A percentile compares a stretch with the other conserved stretches of the same genome.
Evolutionary conservation across 331 rosid genomes (phyloP).

Genomic region (Cydonia oblonga): DNA sequence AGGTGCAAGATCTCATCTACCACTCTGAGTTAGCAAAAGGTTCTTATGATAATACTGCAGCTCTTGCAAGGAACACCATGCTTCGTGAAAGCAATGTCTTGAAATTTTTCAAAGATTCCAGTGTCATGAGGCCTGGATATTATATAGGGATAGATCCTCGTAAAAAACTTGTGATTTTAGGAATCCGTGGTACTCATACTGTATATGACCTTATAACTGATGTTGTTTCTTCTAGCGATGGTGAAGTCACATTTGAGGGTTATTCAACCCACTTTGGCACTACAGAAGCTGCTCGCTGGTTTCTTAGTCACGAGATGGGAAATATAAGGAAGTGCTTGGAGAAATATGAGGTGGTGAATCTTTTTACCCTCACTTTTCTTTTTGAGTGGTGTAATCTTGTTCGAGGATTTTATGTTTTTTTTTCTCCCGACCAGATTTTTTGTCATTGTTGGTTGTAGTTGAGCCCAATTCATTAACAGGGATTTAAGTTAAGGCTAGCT

Average conservation of each 20-base stretch:
- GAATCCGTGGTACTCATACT: conserved; percentile 84
- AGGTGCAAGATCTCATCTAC: conserved; percentile 87
- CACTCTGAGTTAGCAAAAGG: conserved; percentile 78
- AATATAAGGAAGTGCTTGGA: conserved; percentile 50
- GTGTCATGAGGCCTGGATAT: conserved; percentile 89
- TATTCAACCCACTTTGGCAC: conserved; percentile 88
- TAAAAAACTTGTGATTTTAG: conserved; percentile 66
- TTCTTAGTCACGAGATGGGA: conserved; percentile 66
- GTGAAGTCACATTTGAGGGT: conserved; percentile 75
- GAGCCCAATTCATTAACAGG: conserved; percentile 65
- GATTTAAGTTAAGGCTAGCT: conserved; percentile 81
- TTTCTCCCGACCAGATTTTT: background rate
- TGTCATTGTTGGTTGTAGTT: conserved; percentile 13
- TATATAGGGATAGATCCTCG: conserved; percentile 72
- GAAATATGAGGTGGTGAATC: conserved; percentile 59
- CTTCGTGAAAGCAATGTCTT: conserved; percentile 73
- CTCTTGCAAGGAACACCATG: conserved; percentile 74
- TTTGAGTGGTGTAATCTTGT: conserved; percentile 3
- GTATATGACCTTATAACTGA: conserved; percentile 89
- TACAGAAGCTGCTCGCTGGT: conserved; percentile 91
- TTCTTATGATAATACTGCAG: conserved; percentile 43
- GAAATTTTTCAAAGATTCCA: conserved; percentile 66
- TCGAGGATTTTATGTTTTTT: background rate
- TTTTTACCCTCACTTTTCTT: background rate
- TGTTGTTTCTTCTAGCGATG: conserved; percentile 55